Base-by-base conservation (phyloP, 345 rosid species). In the Eucalyptus tenuipes region DNA sequence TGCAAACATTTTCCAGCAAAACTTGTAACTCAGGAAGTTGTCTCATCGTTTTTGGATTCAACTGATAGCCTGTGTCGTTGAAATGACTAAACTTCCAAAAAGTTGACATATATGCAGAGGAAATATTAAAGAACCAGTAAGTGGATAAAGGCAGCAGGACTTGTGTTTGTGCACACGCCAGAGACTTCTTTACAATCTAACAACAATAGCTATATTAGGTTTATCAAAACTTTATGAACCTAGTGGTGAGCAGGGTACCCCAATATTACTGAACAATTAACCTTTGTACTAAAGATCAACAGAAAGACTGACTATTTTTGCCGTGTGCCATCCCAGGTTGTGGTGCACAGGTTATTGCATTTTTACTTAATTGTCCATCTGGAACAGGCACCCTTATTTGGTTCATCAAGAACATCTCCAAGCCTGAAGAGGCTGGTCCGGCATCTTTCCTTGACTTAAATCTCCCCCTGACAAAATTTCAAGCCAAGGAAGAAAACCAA, bases 201-300 rank as follows among this genome's bases (percentile, higher is more conserved):
- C 84, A 75, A 75, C 25, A 75, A 44, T 75, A 20, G 84, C 84
- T 40, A 75, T 22, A 40, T 75, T 40, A 75, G 80, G 82, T 18
- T 75, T 40, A 37, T 75, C 27, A 40, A 22, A 71, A 12, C 27
- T 75, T 75, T 75, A 75, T 75, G 47, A 75, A 42, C 47, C 27
- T 75, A 40, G 47, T 75, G 84, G 84, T 22, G 47, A 75, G 84
- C 84, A 75, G 47, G 84, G 47, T 40, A 10, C 47, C 44, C 47
- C 84, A 10, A 64, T 25, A 40, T 75, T 1, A 75, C 15, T 20
- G 84, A 40, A 75, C 47, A 80, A 48, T 80, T 49, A 91, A 94
- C 97, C 97, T 93, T 93, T 93, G 87, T 90, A 90, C 87, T 94
- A 94, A 49, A 95, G 94, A 93, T 95, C 96, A 88, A 94, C 94